phyloP scores from a whole-genome alignment of 2,329 filamentous ascomycete genomes.

The Aspergillus sp. region DNA sequence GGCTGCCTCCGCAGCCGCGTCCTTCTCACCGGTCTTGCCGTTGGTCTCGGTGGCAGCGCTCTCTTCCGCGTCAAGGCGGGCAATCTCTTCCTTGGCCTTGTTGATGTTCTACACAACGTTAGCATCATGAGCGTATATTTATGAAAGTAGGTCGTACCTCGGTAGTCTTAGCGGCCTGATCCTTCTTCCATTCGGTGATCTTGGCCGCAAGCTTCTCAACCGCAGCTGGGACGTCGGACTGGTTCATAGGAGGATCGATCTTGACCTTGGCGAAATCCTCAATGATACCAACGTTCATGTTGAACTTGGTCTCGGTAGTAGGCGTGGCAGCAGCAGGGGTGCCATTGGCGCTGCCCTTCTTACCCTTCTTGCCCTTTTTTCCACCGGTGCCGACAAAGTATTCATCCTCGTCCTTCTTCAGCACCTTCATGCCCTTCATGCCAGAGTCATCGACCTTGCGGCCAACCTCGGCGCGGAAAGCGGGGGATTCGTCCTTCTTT shows the following conservation, averaged over 20 bases:
- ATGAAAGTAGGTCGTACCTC: slow-evolving; percentile 61
- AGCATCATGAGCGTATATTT: background rate
- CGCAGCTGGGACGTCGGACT: slow-evolving; percentile 74
- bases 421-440: slow-evolving; percentile 79
- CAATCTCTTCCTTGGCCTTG: slow-evolving; percentile 94
- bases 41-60: slow-evolving; percentile 46
- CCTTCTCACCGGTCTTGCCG: slow-evolving; percentile 55
- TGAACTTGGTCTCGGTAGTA: slow-evolving; percentile 68
- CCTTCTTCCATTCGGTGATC: slow-evolving; percentile 84
- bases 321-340: slow-evolving; percentile 51
- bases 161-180: slow-evolving; percentile 86
- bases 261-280: slow-evolving; percentile 84
- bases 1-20: slow-evolving; percentile 58
- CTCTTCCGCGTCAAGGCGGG: slow-evolving; percentile 74
- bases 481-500: slow-evolving; percentile 55
- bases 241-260: slow-evolving; percentile 83
- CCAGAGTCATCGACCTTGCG: slow-evolving; percentile 82
- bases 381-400: slow-evolving; percentile 72
- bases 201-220: slow-evolving; percentile 92
- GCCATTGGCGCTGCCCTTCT: slow-evolving; percentile 59
- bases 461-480: slow-evolving; percentile 74
- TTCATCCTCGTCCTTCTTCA: slow-evolving; percentile 87
- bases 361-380: slow-evolving; percentile 87
- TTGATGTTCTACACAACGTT: slow-evolving; percentile 75
- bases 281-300: slow-evolving; percentile 84